Percentiles rank a stretch among this genome's conserved stretches.
Evolutionary conservation across 371 early-diverging fungal species (phyloP).

Genomic region (Ordospora colligata): DNA sequence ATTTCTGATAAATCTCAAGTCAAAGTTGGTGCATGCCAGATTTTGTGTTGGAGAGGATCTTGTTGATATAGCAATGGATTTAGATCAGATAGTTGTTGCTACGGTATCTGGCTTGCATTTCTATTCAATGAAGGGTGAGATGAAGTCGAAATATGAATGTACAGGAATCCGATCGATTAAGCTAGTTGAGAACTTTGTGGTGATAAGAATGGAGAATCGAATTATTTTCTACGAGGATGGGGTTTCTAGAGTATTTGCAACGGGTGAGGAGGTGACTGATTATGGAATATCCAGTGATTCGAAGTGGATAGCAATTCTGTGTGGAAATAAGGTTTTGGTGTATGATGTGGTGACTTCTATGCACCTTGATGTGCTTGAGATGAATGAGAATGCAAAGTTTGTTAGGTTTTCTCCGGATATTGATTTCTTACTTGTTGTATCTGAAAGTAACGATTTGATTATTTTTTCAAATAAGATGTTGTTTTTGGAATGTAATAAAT

Average conservation of each 20-base stretch:
- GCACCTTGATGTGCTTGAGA: conserved; percentile 1
- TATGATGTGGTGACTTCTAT: conserved; percentile 16
- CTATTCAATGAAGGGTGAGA: not conserved
- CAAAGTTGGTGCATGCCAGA: not conserved
- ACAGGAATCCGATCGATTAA: not conserved
- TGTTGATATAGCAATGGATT: conserved; percentile 5
- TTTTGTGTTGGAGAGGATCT: not conserved
- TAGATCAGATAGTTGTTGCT: not conserved
- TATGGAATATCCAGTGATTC: conserved; percentile 2
- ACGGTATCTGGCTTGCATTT: not conserved
- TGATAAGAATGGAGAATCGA: not conserved
- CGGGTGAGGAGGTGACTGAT: not conserved
- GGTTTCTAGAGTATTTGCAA: conserved; percentile 1
- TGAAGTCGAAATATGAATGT: not conserved
- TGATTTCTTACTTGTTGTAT: conserved; percentile 9
- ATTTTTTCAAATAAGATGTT: conserved; percentile 8
- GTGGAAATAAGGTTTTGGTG: not conserved
- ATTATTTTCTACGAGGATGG: conserved; percentile 12
- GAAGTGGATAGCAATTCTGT: conserved; percentile 7
- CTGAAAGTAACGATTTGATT: conserved; percentile 7
- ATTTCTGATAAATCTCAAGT: not conserved
- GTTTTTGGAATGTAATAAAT: not conserved
- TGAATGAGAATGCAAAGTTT: not conserved
- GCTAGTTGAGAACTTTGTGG: conserved; percentile 6
- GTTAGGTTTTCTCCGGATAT: conserved; percentile 24